Percentiles rank a stretch among this genome's conserved stretches.
Conservation (phyloP, 2,329 filamentous ascomycete species). For the Fusarium sterilihyphosum region DNA sequence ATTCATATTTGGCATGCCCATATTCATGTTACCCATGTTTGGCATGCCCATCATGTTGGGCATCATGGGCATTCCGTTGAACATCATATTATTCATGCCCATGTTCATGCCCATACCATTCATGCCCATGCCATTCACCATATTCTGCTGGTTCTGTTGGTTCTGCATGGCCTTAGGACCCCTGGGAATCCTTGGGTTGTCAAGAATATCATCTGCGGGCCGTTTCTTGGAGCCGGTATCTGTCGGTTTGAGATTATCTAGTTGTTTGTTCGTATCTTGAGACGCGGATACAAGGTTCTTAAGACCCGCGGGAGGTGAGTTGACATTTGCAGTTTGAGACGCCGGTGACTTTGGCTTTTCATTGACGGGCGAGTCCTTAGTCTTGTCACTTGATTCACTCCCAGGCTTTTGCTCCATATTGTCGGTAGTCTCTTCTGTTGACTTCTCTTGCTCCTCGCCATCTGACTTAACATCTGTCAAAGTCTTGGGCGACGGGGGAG, state of each 20-base stretch:
- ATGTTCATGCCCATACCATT: constrained; percentile 60
- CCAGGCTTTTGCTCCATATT: constrained; percentile 52
- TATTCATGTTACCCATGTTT: constrained; percentile 51
- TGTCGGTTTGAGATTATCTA: constrained; percentile 44
- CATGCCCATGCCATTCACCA: constrained; percentile 60
- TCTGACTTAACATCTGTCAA: constrained; percentile 33
- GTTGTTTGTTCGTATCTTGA: constrained; percentile 52
- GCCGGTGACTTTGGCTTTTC: constrained; percentile 51
- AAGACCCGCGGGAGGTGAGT: constrained; percentile 45
- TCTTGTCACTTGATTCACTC: constrained; percentile 25
- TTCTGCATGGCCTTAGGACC: constrained; percentile 72
- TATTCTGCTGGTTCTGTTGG: constrained; percentile 61
- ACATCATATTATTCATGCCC: constrained; percentile 54
- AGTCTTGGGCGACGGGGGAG: constrained; percentile 47
- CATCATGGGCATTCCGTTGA: constrained; percentile 55
- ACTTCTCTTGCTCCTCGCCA: constrained; percentile 35
- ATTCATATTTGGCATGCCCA: constrained; percentile 48
- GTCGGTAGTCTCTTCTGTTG: constrained; percentile 50
- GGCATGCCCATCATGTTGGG: constrained; percentile 54
- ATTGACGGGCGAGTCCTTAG: constrained; percentile 35
- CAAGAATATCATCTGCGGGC: constrained; percentile 76
- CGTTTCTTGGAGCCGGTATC: constrained; percentile 75
- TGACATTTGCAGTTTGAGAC: constrained; percentile 34
- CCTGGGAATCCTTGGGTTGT: constrained; percentile 73
- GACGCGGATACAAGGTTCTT: constrained; percentile 38